These are phyloP conservation scores for Saccharomycopsis fodiens DNA, from an alignment of 805 yeast species.

Conservation along the genomic window DNA sequence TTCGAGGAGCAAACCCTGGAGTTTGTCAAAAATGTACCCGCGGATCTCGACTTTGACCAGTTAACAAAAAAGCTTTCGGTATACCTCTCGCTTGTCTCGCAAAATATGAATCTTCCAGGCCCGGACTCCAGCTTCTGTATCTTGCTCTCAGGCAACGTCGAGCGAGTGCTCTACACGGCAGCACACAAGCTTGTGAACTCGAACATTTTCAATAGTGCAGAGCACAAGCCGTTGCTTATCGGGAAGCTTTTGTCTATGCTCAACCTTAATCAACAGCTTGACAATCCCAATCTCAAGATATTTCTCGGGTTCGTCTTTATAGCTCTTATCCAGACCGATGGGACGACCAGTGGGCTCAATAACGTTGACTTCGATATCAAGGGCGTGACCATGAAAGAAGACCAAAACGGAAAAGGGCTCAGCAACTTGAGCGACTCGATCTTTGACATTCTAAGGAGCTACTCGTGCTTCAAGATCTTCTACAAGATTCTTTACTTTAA, in stretches of 20 bases:
- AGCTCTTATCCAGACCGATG: conserved; percentile 5
- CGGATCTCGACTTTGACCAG: conserved; percentile 9
- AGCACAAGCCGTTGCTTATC: conserved; percentile 12
- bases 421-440: conserved; percentile 11
- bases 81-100: conserved; percentile 16
- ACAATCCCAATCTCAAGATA: conserved; percentile 19
- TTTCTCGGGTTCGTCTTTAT: conserved; percentile 19
- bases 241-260: conserved; percentile 18
- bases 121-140: conserved; percentile 15
- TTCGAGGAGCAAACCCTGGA: background rate
- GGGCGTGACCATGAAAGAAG: conserved; percentile 16
- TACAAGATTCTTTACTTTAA: conserved; percentile 20
- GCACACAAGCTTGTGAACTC: conserved; percentile 12
- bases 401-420: conserved; percentile 17
- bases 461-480: conserved; percentile 18
- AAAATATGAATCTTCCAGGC: conserved; percentile 14
- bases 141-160: conserved; percentile 13
- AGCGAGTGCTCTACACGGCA: conserved; percentile 16
- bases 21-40: background rate
- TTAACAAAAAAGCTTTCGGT: conserved; percentile 14
- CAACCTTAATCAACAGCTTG: conserved; percentile 16
- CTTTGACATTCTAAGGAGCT: conserved; percentile 10
- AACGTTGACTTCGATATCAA: conserved; percentile 7
- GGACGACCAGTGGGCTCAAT: background rate
- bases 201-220: conserved; percentile 4